Percentiles rank a stretch among this genome's conserved stretches.
phyloP scores from a whole-genome alignment of 805 yeast species.

The Wickerhamiella kazuoi region DNA sequence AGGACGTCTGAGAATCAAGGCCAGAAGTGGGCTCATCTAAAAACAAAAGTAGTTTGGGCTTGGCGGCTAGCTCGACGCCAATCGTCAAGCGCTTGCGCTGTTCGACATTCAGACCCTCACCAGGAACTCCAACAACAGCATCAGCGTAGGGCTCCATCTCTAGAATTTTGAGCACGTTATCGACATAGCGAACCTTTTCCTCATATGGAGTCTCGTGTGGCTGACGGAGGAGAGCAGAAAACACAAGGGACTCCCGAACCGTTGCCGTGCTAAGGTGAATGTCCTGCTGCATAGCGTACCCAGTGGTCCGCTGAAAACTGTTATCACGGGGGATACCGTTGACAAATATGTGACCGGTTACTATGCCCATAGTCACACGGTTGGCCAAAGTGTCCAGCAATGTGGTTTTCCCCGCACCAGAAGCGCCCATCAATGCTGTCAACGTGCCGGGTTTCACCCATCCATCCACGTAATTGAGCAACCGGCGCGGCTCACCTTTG shows the following conservation, averaged over 20 bases:
- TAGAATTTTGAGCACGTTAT: constrained; percentile 43
- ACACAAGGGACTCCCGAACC: constrained; percentile 56
- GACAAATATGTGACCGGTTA: constrained; percentile 55
- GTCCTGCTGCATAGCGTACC: constrained; percentile 71
- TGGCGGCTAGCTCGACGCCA: constrained; percentile 57
- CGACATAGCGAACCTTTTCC: constrained; percentile 53
- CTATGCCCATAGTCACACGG: constrained; percentile 51
- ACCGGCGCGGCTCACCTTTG: constrained; percentile 22
- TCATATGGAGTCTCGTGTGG: constrained; percentile 35
- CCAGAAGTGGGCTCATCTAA: constrained; percentile 64
- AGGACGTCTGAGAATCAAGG: constrained; percentile 42
- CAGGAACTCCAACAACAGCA: constrained; percentile 64
- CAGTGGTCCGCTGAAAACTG: constrained; percentile 60
- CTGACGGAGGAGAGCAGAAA: constrained; percentile 58
- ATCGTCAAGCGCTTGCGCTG: constrained; percentile 51
- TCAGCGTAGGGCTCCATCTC: constrained; percentile 58
- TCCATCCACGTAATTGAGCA: constrained; percentile 39
- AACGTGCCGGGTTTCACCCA: constrained; percentile 67
- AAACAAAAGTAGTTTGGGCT: constrained; percentile 43
- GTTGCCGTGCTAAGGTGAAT: constrained; percentile 51
- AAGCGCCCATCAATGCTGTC: constrained; percentile 72
- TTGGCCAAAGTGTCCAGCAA: constrained; percentile 55
- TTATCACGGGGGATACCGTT: constrained; percentile 46
- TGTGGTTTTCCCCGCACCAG: constrained; percentile 80
- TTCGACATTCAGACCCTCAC: constrained; percentile 54